Evolutionary conservation across 768 basidiomycete genomes (phyloP).

Genomic region (Lentinula detonsa): DNA sequence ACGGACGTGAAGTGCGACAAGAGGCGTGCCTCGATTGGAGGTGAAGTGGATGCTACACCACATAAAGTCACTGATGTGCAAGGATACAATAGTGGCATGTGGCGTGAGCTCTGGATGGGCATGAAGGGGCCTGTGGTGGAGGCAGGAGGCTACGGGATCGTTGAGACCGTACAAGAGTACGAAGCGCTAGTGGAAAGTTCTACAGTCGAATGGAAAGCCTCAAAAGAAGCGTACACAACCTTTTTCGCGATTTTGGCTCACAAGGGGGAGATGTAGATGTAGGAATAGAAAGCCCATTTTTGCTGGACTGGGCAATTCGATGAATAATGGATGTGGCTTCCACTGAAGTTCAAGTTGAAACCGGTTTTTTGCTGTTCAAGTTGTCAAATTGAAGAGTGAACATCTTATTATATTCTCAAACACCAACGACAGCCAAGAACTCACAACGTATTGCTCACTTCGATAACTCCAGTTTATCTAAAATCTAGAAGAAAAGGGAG

Average conservation of each 20-base stretch:
- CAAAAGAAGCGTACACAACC: not conserved
- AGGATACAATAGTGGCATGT: not conserved
- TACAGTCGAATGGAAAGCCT: not conserved
- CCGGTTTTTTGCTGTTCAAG: too few species aligned
- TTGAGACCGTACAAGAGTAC: not conserved
- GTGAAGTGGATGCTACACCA: not conserved
- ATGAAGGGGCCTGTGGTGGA: not conserved
- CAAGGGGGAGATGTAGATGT: not conserved
- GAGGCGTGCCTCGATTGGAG: not conserved
- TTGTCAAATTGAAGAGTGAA: too few species aligned
- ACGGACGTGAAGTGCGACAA: not conserved
- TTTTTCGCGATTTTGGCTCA: not conserved
- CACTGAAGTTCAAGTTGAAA: too few species aligned
- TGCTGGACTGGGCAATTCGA: too few species aligned
- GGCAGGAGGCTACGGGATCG: not conserved
- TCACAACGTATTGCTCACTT: too few species aligned
- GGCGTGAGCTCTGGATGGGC: not conserved
- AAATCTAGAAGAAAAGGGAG: too few species aligned
- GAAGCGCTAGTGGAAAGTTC: not conserved
- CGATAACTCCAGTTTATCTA: too few species aligned
- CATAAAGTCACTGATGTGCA: not conserved
- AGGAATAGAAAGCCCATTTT: too few species aligned
- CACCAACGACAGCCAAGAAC: too few species aligned
- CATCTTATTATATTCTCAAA: too few species aligned
- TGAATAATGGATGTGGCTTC: too few species aligned